These are phyloP conservation scores for Takakia lepidozioides DNA, from an alignment of 225 moss, liverwort and hornwort genomes.

Conservation along the genomic window DNA sequence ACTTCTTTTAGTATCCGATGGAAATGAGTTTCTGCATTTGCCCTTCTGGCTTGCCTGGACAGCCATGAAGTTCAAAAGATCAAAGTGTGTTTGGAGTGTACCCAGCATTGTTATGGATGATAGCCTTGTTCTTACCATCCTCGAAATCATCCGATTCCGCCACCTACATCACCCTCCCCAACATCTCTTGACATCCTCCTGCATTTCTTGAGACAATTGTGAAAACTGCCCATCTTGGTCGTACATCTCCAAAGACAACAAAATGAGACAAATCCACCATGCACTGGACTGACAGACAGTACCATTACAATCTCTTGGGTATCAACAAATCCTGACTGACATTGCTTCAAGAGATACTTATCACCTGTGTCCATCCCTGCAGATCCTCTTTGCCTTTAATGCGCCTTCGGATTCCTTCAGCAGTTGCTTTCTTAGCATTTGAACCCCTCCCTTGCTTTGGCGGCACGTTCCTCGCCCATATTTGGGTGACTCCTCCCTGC, in stretches of 20 bases:
- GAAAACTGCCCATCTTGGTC: not conserved
- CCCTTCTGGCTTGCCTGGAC: too few species aligned
- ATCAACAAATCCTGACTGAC: not conserved
- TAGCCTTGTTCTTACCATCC: slow-evolving; percentile 86
- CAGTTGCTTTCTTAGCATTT: slow-evolving; percentile 70
- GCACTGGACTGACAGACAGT: too few species aligned
- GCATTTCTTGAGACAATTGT: not conserved
- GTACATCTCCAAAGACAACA: too few species aligned
- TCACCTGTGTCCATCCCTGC: slow-evolving; percentile 81
- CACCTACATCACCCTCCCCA: slow-evolving; percentile 39
- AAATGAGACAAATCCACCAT: not conserved
- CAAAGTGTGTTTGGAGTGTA: too few species aligned
- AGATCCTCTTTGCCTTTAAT: slow-evolving; percentile 63
- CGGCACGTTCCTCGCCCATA: slow-evolving; percentile 55
- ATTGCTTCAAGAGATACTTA: not conserved
- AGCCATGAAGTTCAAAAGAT: too few species aligned
- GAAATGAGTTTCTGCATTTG: too few species aligned
- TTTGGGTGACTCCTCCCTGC: too few species aligned
- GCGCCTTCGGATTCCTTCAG: slow-evolving; percentile 58
- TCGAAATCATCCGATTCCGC: slow-evolving; percentile 59
- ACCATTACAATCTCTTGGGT: too few species aligned
- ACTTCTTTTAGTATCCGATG: too few species aligned
- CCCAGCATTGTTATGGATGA: slow-evolving; percentile 81
- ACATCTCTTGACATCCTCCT: too few species aligned
- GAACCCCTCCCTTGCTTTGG: slow-evolving; percentile 81